Conservation (phyloP, 345 rosid species). For the Gossypium ekmanianum region DNA sequence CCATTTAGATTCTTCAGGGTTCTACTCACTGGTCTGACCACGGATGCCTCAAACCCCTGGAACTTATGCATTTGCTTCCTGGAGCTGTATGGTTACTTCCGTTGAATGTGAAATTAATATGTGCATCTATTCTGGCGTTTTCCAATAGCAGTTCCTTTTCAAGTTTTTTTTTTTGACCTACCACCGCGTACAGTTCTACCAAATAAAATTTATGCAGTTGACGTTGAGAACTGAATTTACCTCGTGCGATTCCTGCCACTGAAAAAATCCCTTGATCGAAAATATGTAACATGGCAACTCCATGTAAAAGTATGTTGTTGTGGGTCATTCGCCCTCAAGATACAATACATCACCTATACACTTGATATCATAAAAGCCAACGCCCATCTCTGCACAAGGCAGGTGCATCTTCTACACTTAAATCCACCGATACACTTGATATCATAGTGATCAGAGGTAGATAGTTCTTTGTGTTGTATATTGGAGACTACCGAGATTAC, state of each 20-base stretch:
- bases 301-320: background rate
- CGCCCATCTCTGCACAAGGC: background rate
- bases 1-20: slow-evolving; percentile 79
- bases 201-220: background rate
- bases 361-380: background rate
- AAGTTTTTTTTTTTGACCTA: background rate
- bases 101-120: slow-evolving; percentile 16
- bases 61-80: slow-evolving; percentile 83
- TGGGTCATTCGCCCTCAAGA: background rate
- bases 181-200: background rate
- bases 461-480: too few species aligned
- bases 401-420: background rate
- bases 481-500: background rate
- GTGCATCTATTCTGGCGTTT: too few species aligned
- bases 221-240: background rate
- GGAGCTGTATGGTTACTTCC: slow-evolving; percentile 88
- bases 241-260: background rate
- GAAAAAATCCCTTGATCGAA: background rate
- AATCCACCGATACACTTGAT: background rate
- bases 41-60: slow-evolving; percentile 69
- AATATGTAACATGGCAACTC: background rate
- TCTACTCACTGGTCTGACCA: slow-evolving; percentile 61
- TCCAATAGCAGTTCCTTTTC: background rate
- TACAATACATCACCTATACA: too few species aligned
- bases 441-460: background rate